Evolutionary conservation across 2,329 filamentous ascomycete genomes (phyloP), one percentile per base, ranked within the genome.

Genomic region (Talaromyces sp.): DNA sequence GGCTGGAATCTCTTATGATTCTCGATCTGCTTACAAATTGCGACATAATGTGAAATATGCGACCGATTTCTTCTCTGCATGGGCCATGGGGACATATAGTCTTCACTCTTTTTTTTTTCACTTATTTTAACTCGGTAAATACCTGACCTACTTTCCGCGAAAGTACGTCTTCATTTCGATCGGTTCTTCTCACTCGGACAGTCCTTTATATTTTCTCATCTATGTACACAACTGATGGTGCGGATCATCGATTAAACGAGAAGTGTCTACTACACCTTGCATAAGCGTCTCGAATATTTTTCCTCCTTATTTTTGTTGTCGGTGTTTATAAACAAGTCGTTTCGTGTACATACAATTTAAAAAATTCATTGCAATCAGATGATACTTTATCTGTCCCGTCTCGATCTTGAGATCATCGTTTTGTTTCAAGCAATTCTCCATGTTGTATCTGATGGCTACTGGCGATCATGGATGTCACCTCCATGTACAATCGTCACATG

Each of bases 41-140:
- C 50, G 31, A 37, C 31, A 37, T 54, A 23, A 54, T 54, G 28
- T 54, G 28, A 54, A 54, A 54, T 54, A 54, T 54, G 28, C 28
- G 31, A 54, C 37, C 21, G 23, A 31, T 31, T 54, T 52, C 37
- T 54, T 54, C 21, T 35, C 50, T 21, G 28, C 50, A 37, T 54
- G 50, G 31, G 50, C 35, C 50, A 54, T 54, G 21, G 50, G n/a
- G 31, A 54, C 11, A 54, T 23, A 23, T 54, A n/a, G n/a, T 37
- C 18, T 37, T 54, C 9, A 16, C 18, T 54, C 16, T 23, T 37
- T 54, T 11, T 35, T 5, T 37, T 33, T 21, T 12, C 28, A 48
- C 16, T 50, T n/a, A 50, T 44, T 35, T 21, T 23, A 35, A 21
- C 23, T 18, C n/a, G 50, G 28, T 54, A 54, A 35, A 54, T 54